phyloP scores from a whole-genome alignment of 179 eudicot species.

The Camellia oleifera region DNA sequence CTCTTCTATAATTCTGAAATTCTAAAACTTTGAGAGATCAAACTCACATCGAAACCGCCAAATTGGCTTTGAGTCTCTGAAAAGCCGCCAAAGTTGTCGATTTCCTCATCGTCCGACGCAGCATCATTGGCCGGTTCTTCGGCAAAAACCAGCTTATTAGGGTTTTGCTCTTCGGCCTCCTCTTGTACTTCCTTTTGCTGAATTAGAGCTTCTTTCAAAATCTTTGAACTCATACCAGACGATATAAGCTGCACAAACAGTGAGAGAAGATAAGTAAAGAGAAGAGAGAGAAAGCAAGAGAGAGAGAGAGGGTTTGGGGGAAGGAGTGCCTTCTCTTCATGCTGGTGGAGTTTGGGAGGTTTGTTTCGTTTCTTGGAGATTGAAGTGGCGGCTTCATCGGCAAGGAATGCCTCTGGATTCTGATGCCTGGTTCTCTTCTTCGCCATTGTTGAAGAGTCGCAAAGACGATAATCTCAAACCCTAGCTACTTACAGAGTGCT shows the following conservation, averaged over 20 bases:
- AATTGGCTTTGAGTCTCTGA: slow-evolving; percentile 51
- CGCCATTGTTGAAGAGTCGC: slow-evolving; percentile 20
- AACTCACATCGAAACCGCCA: slow-evolving; percentile 53
- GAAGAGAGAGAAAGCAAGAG: not conserved
- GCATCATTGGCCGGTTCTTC: slow-evolving; percentile 11
- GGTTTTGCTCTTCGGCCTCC: slow-evolving; percentile 43
- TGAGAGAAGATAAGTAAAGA: not conserved
- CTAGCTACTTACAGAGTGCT: not conserved
- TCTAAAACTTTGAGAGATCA: not conserved
- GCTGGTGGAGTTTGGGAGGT: slow-evolving; percentile 65
- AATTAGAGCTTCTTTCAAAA: slow-evolving; percentile 58
- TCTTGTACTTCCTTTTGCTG: slow-evolving; percentile 81
- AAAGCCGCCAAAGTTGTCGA: slow-evolving; percentile 62
- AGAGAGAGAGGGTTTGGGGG: not conserved
- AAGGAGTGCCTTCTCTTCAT: slow-evolving; percentile 33
- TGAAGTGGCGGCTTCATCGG: slow-evolving; percentile 32
- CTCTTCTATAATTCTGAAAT: not conserved
- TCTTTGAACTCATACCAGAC: slow-evolving; percentile 61
- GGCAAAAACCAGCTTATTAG: slow-evolving; percentile 22
- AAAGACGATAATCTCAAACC: not conserved
- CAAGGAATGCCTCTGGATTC: slow-evolving; percentile 43
- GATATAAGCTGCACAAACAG: slow-evolving; percentile 51
- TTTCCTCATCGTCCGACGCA: slow-evolving; percentile 46
- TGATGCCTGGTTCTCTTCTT: slow-evolving; percentile 33
- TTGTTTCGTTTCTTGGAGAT: slow-evolving; percentile 49